These are phyloP conservation scores for Domatiomyces globalis DNA, from an alignment of 2,329 filamentous ascomycete genomes.

Conservation along the genomic window DNA sequence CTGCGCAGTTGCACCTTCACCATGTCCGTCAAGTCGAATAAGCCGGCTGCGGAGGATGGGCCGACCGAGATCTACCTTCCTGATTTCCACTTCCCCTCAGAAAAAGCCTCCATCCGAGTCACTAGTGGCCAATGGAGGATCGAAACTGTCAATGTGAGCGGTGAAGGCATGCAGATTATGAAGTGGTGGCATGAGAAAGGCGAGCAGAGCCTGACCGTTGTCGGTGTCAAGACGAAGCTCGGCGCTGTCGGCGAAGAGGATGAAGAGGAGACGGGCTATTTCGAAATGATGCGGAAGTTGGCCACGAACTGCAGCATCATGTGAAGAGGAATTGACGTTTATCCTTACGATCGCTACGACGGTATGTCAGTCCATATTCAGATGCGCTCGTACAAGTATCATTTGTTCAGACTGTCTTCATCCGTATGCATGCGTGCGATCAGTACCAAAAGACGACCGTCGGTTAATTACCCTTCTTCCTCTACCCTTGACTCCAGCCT, in stretches of 20 bases:
- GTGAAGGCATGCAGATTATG: slow-evolving; percentile 57
- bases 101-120: slow-evolving; percentile 56
- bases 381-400: no score
- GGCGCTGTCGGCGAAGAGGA: slow-evolving; percentile 21
- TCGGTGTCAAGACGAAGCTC: slow-evolving; percentile 52
- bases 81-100: slow-evolving; percentile 78
- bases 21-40: slow-evolving; percentile 51
- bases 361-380: no score
- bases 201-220: slow-evolving; percentile 63
- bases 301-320: slow-evolving; percentile 37
- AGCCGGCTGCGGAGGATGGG: slow-evolving; percentile 44
- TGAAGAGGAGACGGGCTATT: slow-evolving; percentile 19
- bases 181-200: slow-evolving; percentile 89
- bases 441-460: no score
- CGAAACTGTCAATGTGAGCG: slow-evolving; percentile 54
- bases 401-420: no score
- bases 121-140: slow-evolving; percentile 86
- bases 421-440: no score
- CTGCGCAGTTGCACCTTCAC: slow-evolving; percentile 64
- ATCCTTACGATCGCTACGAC: no score
- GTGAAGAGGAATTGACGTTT: slow-evolving; percentile 4
- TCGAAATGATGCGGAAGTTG: slow-evolving; percentile 18
- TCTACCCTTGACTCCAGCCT: no score
- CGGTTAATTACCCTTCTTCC: no score
- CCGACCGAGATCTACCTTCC: slow-evolving; percentile 79